Evolutionary conservation across 495 filamentous ascomycete genomes (phyloP), one percentile per base, ranked within the genome.

Genomic region (Aspergillus mulundensis): DNA sequence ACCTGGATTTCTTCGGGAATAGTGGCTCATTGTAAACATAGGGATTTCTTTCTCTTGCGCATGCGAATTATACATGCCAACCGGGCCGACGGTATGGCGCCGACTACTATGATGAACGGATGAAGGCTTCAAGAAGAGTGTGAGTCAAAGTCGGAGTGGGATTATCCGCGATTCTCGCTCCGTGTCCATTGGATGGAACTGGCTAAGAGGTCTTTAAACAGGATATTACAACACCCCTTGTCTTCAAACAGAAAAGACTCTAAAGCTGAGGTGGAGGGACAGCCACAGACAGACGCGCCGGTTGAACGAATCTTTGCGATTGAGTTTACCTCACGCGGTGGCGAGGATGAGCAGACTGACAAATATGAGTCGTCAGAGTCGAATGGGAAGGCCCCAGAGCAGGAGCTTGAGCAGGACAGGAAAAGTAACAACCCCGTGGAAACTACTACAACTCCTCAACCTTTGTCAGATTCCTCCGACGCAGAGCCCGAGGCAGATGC

Each of bases 41-140:
- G 76, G 79, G 78, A 16, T 80, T 77, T 53, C 56, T 82, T 20
- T 70, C 73, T 30, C 77, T 91, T 18, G 84, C 88, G 21, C 81
- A 85, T 51, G 87, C 88, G 42, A 90, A 90, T 67, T 90, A 87
- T 69, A 74, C 79, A 18, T 84, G 82, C 43, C 74, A 81, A 41
- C 78, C 83, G 11, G 84, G 84, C 10, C 64, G 82, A 48, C 72
- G 80, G 45, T 89, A 86, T 66, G 86, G 86, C 20, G 73, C 73
- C 47, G 86, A 88, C 56, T 80, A 81, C 65, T 91, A 87, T 64
- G 87, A 90, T 68, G 81, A 80, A 58, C 76, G 87, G 48, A 90
- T 89, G 86, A 83, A 86, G 57, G 85, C 87, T 15, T 75, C 67
- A 1, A 61, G 67, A 43, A 74, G 76, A 64, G 68, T 79, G 75